A percentile compares a stretch with the other conserved stretches of the same genome.
These are phyloP conservation scores for Sordariomycetes sp. DNA, from an alignment of 2,329 filamentous ascomycete genomes.

Conservation along the genomic window DNA sequence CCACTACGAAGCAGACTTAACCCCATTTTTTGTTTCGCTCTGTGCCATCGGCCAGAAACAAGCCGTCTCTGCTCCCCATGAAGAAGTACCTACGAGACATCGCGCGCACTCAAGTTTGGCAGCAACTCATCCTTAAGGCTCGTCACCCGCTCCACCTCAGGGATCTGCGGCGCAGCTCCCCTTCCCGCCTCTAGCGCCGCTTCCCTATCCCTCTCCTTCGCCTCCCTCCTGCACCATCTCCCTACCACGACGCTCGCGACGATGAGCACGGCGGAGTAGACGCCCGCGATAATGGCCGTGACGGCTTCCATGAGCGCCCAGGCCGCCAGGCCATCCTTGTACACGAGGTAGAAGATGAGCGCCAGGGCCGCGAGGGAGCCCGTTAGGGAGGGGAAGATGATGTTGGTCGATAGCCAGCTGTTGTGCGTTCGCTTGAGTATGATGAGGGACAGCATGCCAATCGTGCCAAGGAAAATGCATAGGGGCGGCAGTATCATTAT, in stretches of 20 bases:
- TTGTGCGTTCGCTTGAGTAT: background rate
- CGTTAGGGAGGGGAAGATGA: background rate
- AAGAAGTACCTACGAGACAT: background rate
- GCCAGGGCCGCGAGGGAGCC: background rate
- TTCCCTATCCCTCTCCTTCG: background rate
- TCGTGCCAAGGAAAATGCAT: background rate
- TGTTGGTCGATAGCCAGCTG: background rate
- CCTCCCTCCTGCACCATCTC: background rate
- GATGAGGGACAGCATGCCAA: background rate
- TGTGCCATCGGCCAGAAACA: background rate
- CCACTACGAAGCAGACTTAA: background rate
- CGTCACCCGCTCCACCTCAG: constrained; percentile 2
- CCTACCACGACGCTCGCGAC: background rate
- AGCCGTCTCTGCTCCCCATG: background rate
- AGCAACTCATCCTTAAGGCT: constrained; percentile 1
- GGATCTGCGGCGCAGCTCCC: constrained; percentile 1
- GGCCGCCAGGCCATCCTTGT: background rate
- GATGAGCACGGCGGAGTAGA: background rate
- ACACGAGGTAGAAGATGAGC: constrained; percentile 1
- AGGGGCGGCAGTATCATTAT: background rate
- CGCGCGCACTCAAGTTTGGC: background rate
- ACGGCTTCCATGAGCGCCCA: constrained; percentile 1
- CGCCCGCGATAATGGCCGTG: background rate
- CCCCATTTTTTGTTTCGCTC: background rate
- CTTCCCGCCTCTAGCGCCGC: background rate